Base-by-base conservation (phyloP, 106 monocot species). In the Iris macrosiphon region DNA sequence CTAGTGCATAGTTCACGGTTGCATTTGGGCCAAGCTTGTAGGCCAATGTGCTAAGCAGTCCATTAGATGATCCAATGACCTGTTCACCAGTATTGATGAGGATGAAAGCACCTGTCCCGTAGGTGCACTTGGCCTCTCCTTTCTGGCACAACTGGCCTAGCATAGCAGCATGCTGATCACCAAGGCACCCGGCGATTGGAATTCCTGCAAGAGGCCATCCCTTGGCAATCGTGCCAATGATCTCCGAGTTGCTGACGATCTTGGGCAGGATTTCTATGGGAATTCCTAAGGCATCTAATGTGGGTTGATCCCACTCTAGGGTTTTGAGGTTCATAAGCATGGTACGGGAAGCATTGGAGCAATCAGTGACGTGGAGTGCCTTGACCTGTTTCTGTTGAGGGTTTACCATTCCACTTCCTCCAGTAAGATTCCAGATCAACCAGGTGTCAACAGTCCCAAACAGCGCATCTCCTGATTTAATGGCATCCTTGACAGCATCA, bases 281-380 rank as follows among this genome's bases (percentile, higher is more conserved):
- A 44, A 92, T 86, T 4, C 67, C 59, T 11, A 92, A 46, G 9
- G 58, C 30, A 4, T 82, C 79, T 41, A 92, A 53, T 9, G 82
- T 86, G 24, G 69, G 79, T 8, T 61, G 48, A 33, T 92, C 86
- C 92, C 86, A 92, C 3, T 86, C 78, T 11, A 86, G 71, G 12
- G 75, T 82, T 47, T 73, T 79, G 4, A 92, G 63, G 31, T 92
- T 82, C 86, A 92, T 92, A 4, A 92, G 79, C 86, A 92, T 92
- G 40, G 92, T 92, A 20, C 92, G 46, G n/a, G 85, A 64, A 1
- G 92, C 92, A 49, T 92, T 86, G 4, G 86, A 86, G 72, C 85
- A 85, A 35, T 86, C 92, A 1, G 92, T 92, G 52, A 92, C 79
- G 40, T 92, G 81, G 26, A 72, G 8, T 49, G 75, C 87, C 13